phyloP scores from a whole-genome alignment of 2,329 filamentous ascomycete species.

The Pseudogymnoascus sp. region DNA sequence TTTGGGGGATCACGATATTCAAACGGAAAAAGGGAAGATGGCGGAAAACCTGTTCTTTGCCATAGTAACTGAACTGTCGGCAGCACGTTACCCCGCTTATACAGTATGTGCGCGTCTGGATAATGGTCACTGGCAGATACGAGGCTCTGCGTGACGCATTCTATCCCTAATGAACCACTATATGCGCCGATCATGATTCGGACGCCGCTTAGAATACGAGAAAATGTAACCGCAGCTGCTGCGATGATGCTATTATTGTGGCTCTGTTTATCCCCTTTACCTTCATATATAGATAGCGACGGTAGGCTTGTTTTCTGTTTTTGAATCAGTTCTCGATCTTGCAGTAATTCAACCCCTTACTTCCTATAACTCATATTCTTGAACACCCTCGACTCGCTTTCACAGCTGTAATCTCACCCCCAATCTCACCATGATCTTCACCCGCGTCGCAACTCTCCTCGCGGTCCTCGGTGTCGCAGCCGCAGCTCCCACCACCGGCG shows the following conservation, averaged over 20 bases:
- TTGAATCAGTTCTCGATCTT: not conserved
- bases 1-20: not conserved
- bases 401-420: not conserved
- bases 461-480: slow-evolving; percentile 1
- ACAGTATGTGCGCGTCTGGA: not conserved
- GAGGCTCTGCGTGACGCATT: not conserved
- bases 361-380: not conserved
- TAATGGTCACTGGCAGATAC: not conserved
- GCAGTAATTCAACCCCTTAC: not conserved
- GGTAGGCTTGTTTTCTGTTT: not conserved
- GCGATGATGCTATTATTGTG: slow-evolving; percentile 7
- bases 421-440: not conserved
- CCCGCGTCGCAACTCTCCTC: not conserved
- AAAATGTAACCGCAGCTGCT: not conserved
- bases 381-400: not conserved
- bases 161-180: not conserved
- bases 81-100: slow-evolving; percentile 3
- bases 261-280: not conserved
- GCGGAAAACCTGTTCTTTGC: not conserved
- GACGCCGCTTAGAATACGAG: not conserved
- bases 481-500: not conserved
- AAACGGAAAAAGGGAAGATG: not conserved
- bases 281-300: not conserved
- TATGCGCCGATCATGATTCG: slow-evolving; percentile 1
- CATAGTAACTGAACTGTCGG: not conserved